phyloP scores from a whole-genome alignment of 2,329 filamentous ascomycete species.

The Didymella lethalis region DNA sequence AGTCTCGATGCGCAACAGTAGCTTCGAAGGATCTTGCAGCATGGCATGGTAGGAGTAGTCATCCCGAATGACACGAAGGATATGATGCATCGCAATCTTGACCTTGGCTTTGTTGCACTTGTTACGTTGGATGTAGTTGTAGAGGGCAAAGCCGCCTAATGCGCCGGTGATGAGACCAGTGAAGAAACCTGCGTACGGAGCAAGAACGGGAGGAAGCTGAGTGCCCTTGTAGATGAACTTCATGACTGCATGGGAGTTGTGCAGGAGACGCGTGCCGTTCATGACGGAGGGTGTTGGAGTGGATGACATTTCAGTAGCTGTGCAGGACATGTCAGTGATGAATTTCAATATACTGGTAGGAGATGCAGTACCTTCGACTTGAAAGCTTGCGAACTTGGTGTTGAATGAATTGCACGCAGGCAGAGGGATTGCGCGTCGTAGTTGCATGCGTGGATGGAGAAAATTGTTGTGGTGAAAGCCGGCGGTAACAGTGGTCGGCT shows the following conservation, averaged over 20 bases:
- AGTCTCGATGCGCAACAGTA: constrained; percentile 14
- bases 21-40: constrained; percentile 5
- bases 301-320: background rate
- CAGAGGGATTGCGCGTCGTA: background rate
- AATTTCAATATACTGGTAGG: background rate
- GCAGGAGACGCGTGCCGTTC: background rate
- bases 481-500: background rate
- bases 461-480: background rate
- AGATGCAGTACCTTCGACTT: background rate
- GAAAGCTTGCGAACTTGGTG: background rate
- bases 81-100: constrained; percentile 28
- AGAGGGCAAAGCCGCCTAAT: background rate
- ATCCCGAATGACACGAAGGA: constrained; percentile 9
- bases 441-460: background rate
- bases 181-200: constrained; percentile 12
- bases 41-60: background rate
- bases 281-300: background rate
- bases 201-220: constrained; percentile 12
- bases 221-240: constrained; percentile 16
- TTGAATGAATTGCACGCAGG: background rate
- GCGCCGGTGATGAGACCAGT: constrained; percentile 10
- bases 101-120: constrained; percentile 21
- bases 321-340: background rate
- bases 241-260: constrained; percentile 11
- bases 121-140: constrained; percentile 12